Percentiles rank a stretch among this genome's conserved stretches.
phyloP scores from a whole-genome alignment of 164 flowering plant species.

The Platanus orientalis region DNA sequence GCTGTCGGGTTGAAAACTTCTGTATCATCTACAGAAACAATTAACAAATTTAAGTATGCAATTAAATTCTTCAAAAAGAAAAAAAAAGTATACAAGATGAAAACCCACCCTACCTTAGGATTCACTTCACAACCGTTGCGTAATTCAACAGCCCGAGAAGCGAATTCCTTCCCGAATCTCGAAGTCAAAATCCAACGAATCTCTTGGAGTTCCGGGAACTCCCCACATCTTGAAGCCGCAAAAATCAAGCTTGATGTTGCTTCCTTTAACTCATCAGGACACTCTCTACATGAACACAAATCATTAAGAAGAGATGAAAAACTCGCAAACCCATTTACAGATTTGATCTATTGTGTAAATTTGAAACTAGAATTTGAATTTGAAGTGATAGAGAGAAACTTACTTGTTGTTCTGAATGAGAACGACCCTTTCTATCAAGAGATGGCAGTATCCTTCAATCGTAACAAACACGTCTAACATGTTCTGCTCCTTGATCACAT shows the following conservation, averaged over 20 bases:
- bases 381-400: too few relatives aligned
- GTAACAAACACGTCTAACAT: slow-evolving; percentile 52
- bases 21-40: slow-evolving; percentile 54
- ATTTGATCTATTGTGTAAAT: too few relatives aligned
- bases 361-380: too few relatives aligned
- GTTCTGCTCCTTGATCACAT: slow-evolving; percentile 67
- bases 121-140: slow-evolving; percentile 70
- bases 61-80: too few relatives aligned
- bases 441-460: slow-evolving; percentile 52
- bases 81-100: too few relatives aligned
- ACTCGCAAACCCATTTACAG: too few relatives aligned
- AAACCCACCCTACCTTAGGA: slow-evolving; percentile 52
- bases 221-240: slow-evolving; percentile 83
- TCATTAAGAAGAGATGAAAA: not conserved
- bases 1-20: slow-evolving; percentile 67
- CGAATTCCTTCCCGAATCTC: slow-evolving; percentile 72
- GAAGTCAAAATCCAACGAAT: slow-evolving; percentile 51
- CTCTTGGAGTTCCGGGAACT: slow-evolving; percentile 80
- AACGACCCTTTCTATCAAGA: slow-evolving; percentile 30
- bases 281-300: slow-evolving; percentile 35
- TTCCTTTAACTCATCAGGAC: slow-evolving; percentile 79
- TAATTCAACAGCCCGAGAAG: slow-evolving; percentile 57
- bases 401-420: slow-evolving; percentile 38
- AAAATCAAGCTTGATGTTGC: slow-evolving; percentile 56
- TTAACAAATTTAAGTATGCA: too few relatives aligned